phyloP scores from a whole-genome alignment of 169 alveolate species.

The Cryptosporidium felis region DNA sequence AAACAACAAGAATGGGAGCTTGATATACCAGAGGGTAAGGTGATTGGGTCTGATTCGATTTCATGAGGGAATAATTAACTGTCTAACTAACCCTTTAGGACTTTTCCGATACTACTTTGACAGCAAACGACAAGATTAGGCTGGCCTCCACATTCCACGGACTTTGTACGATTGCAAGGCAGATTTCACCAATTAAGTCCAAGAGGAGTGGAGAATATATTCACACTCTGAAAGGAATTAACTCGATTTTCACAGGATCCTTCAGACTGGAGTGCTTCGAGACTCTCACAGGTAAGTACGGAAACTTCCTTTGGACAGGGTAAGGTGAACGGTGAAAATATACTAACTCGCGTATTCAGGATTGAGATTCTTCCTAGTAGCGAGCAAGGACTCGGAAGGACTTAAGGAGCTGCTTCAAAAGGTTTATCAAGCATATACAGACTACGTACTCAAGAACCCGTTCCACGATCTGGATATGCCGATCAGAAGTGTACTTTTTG shows the following conservation, averaged over 20 bases:
- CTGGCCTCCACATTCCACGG: slow-evolving; percentile 95
- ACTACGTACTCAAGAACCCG: slow-evolving; percentile 92
- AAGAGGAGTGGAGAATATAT: slow-evolving; percentile 67
- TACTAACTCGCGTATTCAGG: slow-evolving; percentile 19
- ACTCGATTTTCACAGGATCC: slow-evolving; percentile 84
- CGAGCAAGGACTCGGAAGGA: slow-evolving; percentile 72
- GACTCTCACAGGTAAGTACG: slow-evolving; percentile 87
- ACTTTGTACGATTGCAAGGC: slow-evolving; percentile 89
- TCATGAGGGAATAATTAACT: background rate
- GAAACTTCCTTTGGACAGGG: too few relatives aligned
- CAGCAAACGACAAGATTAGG: slow-evolving; percentile 90
- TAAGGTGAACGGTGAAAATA: background rate
- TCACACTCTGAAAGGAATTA: slow-evolving; percentile 84
- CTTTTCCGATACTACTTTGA: slow-evolving; percentile 83
- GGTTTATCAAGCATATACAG: slow-evolving; percentile 90
- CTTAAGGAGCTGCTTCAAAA: slow-evolving; percentile 76
- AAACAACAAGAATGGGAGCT: slow-evolving; percentile 91
- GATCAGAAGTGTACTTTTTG: slow-evolving; percentile 83
- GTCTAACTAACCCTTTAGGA: slow-evolving; percentile 75
- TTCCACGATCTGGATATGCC: slow-evolving; percentile 92
- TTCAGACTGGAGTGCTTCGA: slow-evolving; percentile 90
- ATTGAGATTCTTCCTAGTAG: slow-evolving; percentile 77
- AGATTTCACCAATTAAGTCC: slow-evolving; percentile 82
- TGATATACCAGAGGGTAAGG: slow-evolving; percentile 89
- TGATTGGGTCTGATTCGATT: background rate